Evolutionary conservation across 352 stramenopile species (phyloP).

Genomic region (Phytophthora pistaciae): DNA sequence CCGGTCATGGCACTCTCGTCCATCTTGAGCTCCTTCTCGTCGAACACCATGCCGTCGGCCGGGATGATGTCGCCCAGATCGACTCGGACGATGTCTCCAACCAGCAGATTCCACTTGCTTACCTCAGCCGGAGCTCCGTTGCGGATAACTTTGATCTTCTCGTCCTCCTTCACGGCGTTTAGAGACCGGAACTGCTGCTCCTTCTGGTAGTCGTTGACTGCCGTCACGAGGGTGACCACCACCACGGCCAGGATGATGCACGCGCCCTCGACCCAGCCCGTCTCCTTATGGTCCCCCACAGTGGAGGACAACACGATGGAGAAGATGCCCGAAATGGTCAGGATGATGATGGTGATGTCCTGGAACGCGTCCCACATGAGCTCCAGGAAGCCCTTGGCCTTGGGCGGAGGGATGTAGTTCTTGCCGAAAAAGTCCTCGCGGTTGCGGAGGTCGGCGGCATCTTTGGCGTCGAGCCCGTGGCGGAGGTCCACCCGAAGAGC

Average conservation of each 20-base stretch:
- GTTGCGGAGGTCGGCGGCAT: constrained; percentile 24
- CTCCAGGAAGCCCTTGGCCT: constrained; percentile 43
- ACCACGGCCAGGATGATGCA: constrained; percentile 87
- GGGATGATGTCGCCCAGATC: constrained; percentile 50
- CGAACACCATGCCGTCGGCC: constrained; percentile 49
- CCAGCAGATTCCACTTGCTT: constrained; percentile 41
- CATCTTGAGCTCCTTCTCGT: constrained; percentile 48
- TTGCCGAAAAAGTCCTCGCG: constrained; percentile 47
- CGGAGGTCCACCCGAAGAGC: constrained; percentile 39
- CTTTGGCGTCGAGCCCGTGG: constrained; percentile 38
- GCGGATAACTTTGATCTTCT: constrained; percentile 51
- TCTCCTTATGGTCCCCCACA: constrained; percentile 36
- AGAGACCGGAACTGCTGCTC: constrained; percentile 76
- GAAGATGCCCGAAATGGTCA: constrained; percentile 69
- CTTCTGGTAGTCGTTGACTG: constrained; percentile 91
- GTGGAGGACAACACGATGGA: constrained; percentile 61
- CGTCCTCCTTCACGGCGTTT: constrained; percentile 77
- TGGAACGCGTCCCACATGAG: constrained; percentile 86
- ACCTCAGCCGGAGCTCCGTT: constrained; percentile 37
- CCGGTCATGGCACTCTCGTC: constrained; percentile 55
- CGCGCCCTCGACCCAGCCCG: constrained; percentile 80
- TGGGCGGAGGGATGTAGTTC: constrained; percentile 53
- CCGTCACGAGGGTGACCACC: constrained; percentile 76
- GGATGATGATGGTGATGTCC: constrained; percentile 84
- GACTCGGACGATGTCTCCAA: constrained; percentile 54